Conservation (phyloP, 768 basidiomycete genomes). For the Macrolepiota albuminosa region DNA sequence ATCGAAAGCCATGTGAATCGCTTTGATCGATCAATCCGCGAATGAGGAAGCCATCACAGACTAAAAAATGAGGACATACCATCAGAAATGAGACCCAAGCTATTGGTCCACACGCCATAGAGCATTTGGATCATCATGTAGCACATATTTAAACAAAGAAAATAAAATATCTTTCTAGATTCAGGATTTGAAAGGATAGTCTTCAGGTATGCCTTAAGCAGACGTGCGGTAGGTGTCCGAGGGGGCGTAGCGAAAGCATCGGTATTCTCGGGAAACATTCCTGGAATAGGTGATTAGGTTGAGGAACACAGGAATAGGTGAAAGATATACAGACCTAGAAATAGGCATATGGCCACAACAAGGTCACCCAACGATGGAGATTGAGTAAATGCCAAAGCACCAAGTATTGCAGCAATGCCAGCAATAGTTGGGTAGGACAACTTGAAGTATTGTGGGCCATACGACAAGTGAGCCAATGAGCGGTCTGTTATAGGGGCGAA, state of each 20-base stretch:
- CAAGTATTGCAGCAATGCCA: conserved; percentile 46
- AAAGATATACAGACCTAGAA: conserved; percentile 47
- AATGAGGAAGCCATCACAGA: background rate
- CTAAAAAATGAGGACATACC: conserved; percentile 40
- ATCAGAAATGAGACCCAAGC: conserved; percentile 92
- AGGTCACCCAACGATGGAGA: conserved; percentile 55
- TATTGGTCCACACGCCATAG: conserved; percentile 97
- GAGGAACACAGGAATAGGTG: background rate
- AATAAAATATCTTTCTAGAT: conserved; percentile 95
- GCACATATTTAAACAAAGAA: conserved; percentile 87
- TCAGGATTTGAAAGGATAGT: conserved; percentile 89
- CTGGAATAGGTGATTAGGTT: conserved; percentile 25
- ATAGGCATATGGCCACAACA: conserved; percentile 51
- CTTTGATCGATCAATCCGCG: conserved; percentile 33
- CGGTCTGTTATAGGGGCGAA: conserved; percentile 46
- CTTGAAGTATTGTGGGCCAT: conserved; percentile 51
- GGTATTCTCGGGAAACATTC: conserved; percentile 46
- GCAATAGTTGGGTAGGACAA: conserved; percentile 54
- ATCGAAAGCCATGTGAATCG: conserved; percentile 99
- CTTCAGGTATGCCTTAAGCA: conserved; percentile 73
- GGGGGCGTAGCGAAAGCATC: conserved; percentile 38
- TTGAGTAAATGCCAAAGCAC: conserved; percentile 61
- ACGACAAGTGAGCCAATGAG: conserved; percentile 41
- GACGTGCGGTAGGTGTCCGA: conserved; percentile 49
- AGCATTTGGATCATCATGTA: conserved; percentile 98